Evolutionary conservation across 768 basidiomycete genomes (phyloP).

Genomic region (Filobasidium floriforme): DNA sequence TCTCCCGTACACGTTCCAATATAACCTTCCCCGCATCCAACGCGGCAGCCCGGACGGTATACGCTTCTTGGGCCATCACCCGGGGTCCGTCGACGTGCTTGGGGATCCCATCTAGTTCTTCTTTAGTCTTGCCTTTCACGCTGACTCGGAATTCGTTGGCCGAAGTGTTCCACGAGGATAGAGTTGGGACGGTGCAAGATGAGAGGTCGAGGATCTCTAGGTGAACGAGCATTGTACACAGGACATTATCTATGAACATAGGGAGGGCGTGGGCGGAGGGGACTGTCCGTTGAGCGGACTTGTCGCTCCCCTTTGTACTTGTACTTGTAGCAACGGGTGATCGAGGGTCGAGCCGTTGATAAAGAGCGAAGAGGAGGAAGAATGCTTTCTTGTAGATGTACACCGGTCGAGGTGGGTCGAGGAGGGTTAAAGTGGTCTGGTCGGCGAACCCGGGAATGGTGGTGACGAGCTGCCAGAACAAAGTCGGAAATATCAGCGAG

Average conservation of each 20-base stretch:
- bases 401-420: slow-evolving; percentile 51
- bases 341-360: slow-evolving; percentile 58
- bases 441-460: slow-evolving; percentile 77
- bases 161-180: slow-evolving; percentile 12
- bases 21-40: slow-evolving; percentile 71
- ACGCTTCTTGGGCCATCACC: slow-evolving; percentile 59
- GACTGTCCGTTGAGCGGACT: slow-evolving; percentile 29
- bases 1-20: slow-evolving; percentile 50
- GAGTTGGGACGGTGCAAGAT: slow-evolving; percentile 8
- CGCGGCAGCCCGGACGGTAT: slow-evolving; percentile 67
- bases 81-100: slow-evolving; percentile 50
- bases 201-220: slow-evolving; percentile 55
- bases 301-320: slow-evolving; percentile 66
- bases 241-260: slow-evolving; percentile 68
- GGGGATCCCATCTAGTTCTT: slow-evolving; percentile 3
- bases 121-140: background rate
- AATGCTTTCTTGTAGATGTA: slow-evolving; percentile 87
- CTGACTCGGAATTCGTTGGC: background rate
- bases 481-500: background rate
- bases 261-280: slow-evolving; percentile 47
- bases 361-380: slow-evolving; percentile 66
- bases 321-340: slow-evolving; percentile 51
- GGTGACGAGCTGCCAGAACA: slow-evolving; percentile 56
- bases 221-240: slow-evolving; percentile 73
- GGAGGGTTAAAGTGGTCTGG: slow-evolving; percentile 54